A percentile compares a stretch with the other conserved stretches of the same genome.
These are phyloP conservation scores for Venturia nashicola DNA, from an alignment of 2,329 filamentous ascomycete species.

Conservation along the genomic window DNA sequence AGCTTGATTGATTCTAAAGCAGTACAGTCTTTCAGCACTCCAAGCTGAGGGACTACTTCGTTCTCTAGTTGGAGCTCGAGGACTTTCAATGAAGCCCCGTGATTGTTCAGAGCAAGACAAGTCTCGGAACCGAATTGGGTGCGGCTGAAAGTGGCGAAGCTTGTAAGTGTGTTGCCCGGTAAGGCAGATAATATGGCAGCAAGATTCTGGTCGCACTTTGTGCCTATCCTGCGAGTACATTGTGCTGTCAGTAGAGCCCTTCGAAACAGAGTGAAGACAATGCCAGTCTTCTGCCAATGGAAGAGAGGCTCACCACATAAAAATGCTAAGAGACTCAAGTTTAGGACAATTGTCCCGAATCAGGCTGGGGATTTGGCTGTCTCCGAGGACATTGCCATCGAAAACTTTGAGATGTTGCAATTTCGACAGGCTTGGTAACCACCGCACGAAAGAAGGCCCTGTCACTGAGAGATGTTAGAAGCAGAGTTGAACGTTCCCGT, in stretches of 20 bases:
- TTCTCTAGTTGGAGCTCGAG: conserved; percentile 39
- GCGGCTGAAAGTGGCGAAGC: conserved; percentile 45
- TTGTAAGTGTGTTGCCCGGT: conserved; percentile 42
- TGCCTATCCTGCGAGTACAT: conserved; percentile 18
- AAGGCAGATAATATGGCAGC: conserved; percentile 47
- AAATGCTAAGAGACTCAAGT: conserved; percentile 50
- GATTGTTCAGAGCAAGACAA: conserved; percentile 40
- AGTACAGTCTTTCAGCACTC: conserved; percentile 36
- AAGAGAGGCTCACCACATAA: conserved; percentile 28
- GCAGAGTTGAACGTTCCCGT: neutral
- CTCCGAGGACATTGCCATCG: conserved; percentile 47
- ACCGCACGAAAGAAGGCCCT: conserved; percentile 40
- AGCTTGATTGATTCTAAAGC: conserved; percentile 37
- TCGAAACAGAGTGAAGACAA: neutral
- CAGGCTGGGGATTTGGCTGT: conserved; percentile 38
- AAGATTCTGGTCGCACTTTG: conserved; percentile 44
- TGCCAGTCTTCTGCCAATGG: neutral
- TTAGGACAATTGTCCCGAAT: conserved; percentile 47
- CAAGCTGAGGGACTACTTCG: conserved; percentile 37
- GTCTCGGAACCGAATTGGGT: conserved; percentile 43
- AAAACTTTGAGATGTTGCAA: conserved; percentile 48
- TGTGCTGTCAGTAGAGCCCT: conserved; percentile 15
- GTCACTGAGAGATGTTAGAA: conserved; percentile 26
- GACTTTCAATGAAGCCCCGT: conserved; percentile 41
- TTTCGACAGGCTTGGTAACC: conserved; percentile 46